phyloP scores from a whole-genome alignment of 228 moss, liverwort and hornwort species.

The Sphagnum fallax region DNA sequence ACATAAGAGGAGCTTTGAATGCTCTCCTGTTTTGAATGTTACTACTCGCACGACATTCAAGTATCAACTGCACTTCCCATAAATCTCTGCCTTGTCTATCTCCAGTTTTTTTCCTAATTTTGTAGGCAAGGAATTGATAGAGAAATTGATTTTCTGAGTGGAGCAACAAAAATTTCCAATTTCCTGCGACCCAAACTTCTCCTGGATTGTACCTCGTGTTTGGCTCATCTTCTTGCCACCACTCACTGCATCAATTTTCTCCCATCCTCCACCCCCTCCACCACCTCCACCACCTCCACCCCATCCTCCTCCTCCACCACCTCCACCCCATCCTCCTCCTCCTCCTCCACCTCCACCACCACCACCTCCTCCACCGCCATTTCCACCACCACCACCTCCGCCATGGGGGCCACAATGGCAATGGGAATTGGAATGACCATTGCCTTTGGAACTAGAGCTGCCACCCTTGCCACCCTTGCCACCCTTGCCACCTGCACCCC shows the following conservation, averaged over 20 bases:
- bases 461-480: slow-evolving; percentile 11
- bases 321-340: not conserved
- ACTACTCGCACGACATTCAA: too few species aligned
- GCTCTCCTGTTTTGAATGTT: too few species aligned
- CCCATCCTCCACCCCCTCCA: not conserved
- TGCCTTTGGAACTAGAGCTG: not conserved
- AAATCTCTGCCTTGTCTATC: too few species aligned
- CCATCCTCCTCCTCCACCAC: slow-evolving; percentile 7
- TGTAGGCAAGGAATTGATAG: too few species aligned
- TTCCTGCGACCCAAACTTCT: too few species aligned
- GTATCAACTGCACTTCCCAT: too few species aligned
- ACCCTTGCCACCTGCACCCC: not conserved
- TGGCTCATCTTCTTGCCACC: not conserved
- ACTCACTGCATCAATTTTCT: not conserved
- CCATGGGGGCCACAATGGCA: slow-evolving; percentile 36
- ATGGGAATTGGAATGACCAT: slow-evolving; percentile 15
- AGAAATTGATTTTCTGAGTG: too few species aligned
- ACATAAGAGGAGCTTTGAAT: too few species aligned
- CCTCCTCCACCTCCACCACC: slow-evolving; percentile 7
- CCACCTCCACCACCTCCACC: slow-evolving; percentile 12
- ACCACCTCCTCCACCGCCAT: slow-evolving; percentile 9
- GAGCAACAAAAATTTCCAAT: too few species aligned
- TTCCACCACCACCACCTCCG: slow-evolving; percentile 27
- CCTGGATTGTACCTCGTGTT: too few species aligned
- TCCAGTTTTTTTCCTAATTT: too few species aligned